Conservation (phyloP, 169 alveolate species). For the Fabrea salina region DNA sequence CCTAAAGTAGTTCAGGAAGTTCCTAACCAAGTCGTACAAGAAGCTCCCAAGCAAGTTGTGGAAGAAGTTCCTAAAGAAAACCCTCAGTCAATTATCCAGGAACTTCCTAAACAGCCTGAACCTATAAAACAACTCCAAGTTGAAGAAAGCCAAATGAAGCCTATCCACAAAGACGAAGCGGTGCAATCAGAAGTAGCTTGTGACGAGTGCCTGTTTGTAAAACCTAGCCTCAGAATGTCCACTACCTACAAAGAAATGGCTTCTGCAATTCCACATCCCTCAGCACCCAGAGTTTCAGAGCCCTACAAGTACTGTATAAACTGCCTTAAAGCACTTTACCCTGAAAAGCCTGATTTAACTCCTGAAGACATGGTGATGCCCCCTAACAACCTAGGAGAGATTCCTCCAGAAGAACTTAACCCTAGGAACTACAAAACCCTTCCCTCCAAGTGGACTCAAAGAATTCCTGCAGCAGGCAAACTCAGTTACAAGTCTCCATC, state of each 20-base stretch:
- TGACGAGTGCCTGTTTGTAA: not conserved
- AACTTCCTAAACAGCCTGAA: too few species aligned
- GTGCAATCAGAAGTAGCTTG: not conserved
- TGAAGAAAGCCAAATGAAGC: too few species aligned
- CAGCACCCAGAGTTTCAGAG: not conserved
- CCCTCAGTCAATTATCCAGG: too few species aligned
- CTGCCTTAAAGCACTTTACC: not conserved
- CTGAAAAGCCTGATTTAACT: not conserved
- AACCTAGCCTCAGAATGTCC: not conserved
- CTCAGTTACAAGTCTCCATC: constrained; percentile 23
- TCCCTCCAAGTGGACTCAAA: constrained; percentile 20
- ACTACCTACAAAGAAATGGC: constrained; percentile 27
- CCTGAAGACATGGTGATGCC: not conserved
- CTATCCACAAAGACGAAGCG: not conserved
- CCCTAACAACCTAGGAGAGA: not conserved
- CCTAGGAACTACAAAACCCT: constrained; percentile 21
- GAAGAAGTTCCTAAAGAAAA: too few species aligned
- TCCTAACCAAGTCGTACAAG: too few species aligned
- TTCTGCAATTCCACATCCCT: not conserved
- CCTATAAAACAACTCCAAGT: too few species aligned
- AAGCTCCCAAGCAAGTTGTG: too few species aligned
- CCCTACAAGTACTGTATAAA: constrained; percentile 17
- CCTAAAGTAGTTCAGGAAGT: too few species aligned
- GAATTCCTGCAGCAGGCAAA: constrained; percentile 36
- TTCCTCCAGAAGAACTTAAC: constrained; percentile 27